A percentile compares a stretch with the other conserved stretches of the same genome.
Conservation (phyloP, 2,329 filamentous ascomycete species). For the Fusarium clavum region DNA sequence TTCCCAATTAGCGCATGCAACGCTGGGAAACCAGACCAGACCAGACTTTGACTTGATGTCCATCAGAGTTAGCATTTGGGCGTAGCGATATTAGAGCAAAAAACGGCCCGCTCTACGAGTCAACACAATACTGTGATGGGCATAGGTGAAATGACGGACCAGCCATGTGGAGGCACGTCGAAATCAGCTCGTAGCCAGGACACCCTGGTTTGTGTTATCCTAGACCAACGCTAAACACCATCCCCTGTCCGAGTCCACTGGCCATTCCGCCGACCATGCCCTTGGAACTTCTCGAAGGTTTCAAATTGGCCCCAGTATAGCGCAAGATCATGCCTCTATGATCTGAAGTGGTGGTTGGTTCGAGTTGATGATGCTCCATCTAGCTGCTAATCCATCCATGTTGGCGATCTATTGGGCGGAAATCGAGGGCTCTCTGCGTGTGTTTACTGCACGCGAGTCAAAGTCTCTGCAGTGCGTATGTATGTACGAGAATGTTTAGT, state of each 20-base stretch:
- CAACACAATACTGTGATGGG: slow-evolving; percentile 36
- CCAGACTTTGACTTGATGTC: slow-evolving; percentile 10
- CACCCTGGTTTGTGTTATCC: slow-evolving; percentile 21
- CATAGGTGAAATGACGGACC: slow-evolving; percentile 35
- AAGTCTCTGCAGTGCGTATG: slow-evolving; percentile 8
- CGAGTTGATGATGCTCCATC: slow-evolving; percentile 30
- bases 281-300: slow-evolving; percentile 50
- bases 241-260: slow-evolving; percentile 39
- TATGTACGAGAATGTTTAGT: slow-evolving; percentile 1
- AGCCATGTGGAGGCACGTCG: slow-evolving; percentile 30
- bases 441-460: slow-evolving; percentile 19
- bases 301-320: slow-evolving; percentile 44
- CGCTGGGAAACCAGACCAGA: slow-evolving; percentile 14
- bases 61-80: slow-evolving; percentile 1
- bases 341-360: slow-evolving; percentile 41
- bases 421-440: slow-evolving; percentile 29
- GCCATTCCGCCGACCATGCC: slow-evolving; percentile 48
- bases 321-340: slow-evolving; percentile 45
- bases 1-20: slow-evolving; percentile 11
- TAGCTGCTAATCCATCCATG: slow-evolving; percentile 38
- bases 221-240: slow-evolving; percentile 34
- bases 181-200: slow-evolving; percentile 44
- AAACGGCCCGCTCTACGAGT: slow-evolving; percentile 43
- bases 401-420: slow-evolving; percentile 40
- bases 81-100: slow-evolving; percentile 27